Evolutionary conservation across 2,329 filamentous ascomycete genomes (phyloP), one percentile per base, ranked within the genome.

Genomic region (Aspergillus vadensis): DNA sequence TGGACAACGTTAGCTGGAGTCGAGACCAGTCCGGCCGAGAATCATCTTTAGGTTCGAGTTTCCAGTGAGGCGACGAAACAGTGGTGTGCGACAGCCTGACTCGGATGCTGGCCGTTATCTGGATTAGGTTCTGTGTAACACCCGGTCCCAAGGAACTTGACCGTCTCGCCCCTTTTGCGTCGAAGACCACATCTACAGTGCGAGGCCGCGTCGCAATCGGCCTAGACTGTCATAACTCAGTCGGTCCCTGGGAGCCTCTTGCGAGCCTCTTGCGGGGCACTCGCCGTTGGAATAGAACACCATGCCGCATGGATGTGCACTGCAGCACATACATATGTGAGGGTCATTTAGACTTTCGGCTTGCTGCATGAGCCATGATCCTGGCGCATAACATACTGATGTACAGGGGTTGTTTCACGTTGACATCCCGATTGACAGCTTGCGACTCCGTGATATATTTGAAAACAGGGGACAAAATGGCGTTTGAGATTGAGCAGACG

Each of bases 291-390:
- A 44, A 44, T 21, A 14, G 41, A 14, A 53, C 50, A 52, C 36
- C 12, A n/a, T 39, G 14, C 43, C 55, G 15, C 30, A 50, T 17
- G 57, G 30, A 36, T 49, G 15, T 21, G 27, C 30, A 15, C n/a
- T 53, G 17, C 52, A 41, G 55, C 19, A 36, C 48, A 44, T 44
- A 44, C 41, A 44, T 44, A 44, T 44, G 41, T 21, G 41, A 44
- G 41, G 23, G 21, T 58, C 43, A 49, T 56, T 61, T 62, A 59
- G 41, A 56, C 60, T 62, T 59, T 39, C 60, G 60, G 60, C 38
- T 62, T 54, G 60, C 41, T 56, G 60, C 60, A 62, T 62, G 59
- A 38, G 47, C 44, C 51, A 59, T 55, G 56, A 52, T 52, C 36
- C 32, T 57, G 47, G 38, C 55, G 54, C 54, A 57, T 52, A 30